Evolutionary conservation across 441 rosid species (phyloP), one percentile per base, ranked within the genome.

Genomic region (Oxalis stricta): DNA sequence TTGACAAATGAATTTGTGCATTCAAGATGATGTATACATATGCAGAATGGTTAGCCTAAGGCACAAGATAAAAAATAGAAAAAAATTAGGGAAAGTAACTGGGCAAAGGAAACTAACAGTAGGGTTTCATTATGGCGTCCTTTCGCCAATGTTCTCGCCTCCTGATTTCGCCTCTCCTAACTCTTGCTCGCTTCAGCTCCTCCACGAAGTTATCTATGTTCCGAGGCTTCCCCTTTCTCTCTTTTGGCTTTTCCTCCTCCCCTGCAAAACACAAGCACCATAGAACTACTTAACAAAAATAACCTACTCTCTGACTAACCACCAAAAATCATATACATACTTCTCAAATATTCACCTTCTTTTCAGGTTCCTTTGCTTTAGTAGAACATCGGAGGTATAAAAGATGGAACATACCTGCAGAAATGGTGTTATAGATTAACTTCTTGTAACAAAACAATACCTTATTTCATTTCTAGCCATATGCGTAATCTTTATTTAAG

Each of bases 351-450:
- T 71, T 54, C 11, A 91, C 99, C 96, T 77, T 84, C 72, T 62
- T 91, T 58, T 86, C 96, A 23, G 76, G 51, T 54, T 85, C 98
- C 59, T 70, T 91, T 64, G 82, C 98, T 70, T 75, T 91, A 53
- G 82, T 56, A 36, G 91, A n/a, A 79, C 83, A 83, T 28, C 38
- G 94, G 89, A 58, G 99, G 99, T 63, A 91, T 62, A 50, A 91
- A 91, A 66, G 99, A 91, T 61, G 99, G 99, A 53, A 91, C 94
- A 74, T 91, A 91, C 79, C 99, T 91, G 74, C 79, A 73, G 57
- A 63, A 55, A 60, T 52, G 48, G 62, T 28, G 55, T 46, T 37
- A 38, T 51, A 22, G 62, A 64, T 72, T 71, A 74, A 65, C 55
- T 66, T 68, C 82, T 53, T 44, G 41, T 55, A 41, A 48, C 57